Conservation (phyloP, 768 basidiomycete species). For the Lactarius tabidus region DNA sequence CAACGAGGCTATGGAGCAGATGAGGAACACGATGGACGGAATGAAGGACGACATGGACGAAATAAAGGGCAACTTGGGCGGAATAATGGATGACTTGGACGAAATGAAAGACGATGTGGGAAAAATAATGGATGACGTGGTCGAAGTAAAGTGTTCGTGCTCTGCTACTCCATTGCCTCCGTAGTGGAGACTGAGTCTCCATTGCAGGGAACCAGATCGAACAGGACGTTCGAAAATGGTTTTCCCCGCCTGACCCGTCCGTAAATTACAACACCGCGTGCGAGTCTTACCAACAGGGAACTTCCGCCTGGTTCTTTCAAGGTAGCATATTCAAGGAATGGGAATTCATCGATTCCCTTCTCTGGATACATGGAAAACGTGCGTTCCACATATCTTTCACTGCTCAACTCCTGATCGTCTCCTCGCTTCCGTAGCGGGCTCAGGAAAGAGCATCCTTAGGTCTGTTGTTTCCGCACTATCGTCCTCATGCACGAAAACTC, state of each 20-base stretch:
- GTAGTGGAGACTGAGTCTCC: not conserved
- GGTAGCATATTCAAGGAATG: not conserved
- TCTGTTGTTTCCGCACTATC: not conserved
- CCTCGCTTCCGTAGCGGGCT: not conserved
- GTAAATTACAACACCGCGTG: not conserved
- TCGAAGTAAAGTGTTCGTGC: not conserved
- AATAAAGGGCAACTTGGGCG: no score
- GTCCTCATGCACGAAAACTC: not conserved
- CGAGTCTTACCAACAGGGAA: not conserved
- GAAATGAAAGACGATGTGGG: not conserved
- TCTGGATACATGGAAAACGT: not conserved
- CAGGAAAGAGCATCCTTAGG: not conserved
- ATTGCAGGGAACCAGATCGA: not conserved
- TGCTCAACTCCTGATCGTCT: not conserved
- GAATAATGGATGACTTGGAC: not conserved
- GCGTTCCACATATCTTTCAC: not conserved
- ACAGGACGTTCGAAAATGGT: not conserved
- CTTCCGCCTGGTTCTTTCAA: not conserved
- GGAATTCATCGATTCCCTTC: not conserved
- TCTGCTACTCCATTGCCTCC: not conserved
- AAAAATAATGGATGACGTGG: no score
- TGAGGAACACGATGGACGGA: no score
- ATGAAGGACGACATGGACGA: no score
- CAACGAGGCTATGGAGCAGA: not conserved
- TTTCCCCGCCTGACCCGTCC: not conserved